These are phyloP conservation scores for Candida wancherniae DNA, from an alignment of 805 yeast genomes.

Conservation along the genomic window DNA sequence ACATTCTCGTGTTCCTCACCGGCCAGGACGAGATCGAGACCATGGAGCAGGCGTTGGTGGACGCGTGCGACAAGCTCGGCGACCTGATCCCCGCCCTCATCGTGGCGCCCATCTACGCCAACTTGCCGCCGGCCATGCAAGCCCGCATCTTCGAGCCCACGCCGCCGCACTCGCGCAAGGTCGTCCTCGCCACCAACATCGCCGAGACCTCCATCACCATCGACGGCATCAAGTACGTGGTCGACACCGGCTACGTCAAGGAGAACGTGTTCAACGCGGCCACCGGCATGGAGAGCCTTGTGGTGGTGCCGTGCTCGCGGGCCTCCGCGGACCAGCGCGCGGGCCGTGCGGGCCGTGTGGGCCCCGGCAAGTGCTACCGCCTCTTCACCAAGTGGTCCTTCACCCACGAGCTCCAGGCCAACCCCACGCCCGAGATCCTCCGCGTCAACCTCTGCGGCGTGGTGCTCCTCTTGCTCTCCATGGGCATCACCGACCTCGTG, in stretches of 20 bases:
- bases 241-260: slow-evolving; percentile 44
- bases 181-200: slow-evolving; percentile 91
- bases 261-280: slow-evolving; percentile 39
- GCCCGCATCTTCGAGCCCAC: slow-evolving; percentile 80
- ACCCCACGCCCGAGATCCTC: slow-evolving; percentile 89
- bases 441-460: slow-evolving; percentile 77
- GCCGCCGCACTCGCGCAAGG: slow-evolving; percentile 72
- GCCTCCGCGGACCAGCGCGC: slow-evolving; percentile 46
- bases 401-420: slow-evolving; percentile 66
- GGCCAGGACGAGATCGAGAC: slow-evolving; percentile 96
- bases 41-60: slow-evolving; percentile 64
- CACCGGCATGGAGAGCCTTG: slow-evolving; percentile 44
- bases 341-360: slow-evolving; percentile 46
- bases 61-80: slow-evolving; percentile 62
- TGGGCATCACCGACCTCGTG: slow-evolving; percentile 80
- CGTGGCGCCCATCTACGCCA: slow-evolving; percentile 86
- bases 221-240: slow-evolving; percentile 39
- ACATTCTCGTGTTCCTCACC: slow-evolving; percentile 83
- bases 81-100: slow-evolving; percentile 55
- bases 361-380: slow-evolving; percentile 56
- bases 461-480: slow-evolving; percentile 67
- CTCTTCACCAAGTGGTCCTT: slow-evolving; percentile 82
- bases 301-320: slow-evolving; percentile 41
- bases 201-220: slow-evolving; percentile 51
- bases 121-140: slow-evolving; percentile 82